Conservation (phyloP, 495 filamentous ascomycete genomes). For the Trichoderma parareesei region DNA sequence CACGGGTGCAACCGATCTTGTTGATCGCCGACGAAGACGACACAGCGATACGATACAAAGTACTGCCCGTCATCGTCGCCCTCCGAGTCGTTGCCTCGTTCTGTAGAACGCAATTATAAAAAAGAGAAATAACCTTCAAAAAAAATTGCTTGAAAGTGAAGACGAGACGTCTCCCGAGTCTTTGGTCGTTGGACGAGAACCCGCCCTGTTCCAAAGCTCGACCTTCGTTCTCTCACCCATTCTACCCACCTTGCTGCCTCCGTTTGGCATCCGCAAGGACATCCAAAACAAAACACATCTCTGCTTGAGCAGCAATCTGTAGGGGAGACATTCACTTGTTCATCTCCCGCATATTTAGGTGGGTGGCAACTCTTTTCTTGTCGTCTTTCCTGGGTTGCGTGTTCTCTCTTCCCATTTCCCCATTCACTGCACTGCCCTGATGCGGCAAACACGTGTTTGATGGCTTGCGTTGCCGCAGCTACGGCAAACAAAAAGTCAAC, state of each 20-base stretch:
- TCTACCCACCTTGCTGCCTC: conserved; percentile 22
- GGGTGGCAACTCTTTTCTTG: conserved; percentile 36
- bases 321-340: conserved; percentile 99
- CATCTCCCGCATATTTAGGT: conserved; percentile 75
- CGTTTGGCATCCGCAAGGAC: conserved; percentile 18
- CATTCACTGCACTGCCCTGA: conserved; percentile 5
- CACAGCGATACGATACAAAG: conserved; percentile 19
- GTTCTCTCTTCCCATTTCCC: conserved; percentile 6
- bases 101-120: conserved; percentile 8
- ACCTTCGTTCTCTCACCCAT: conserved; percentile 18
- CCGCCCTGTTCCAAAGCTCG: conserved; percentile 12
- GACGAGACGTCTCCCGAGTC: conserved; percentile 14
- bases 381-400: conserved; percentile 8
- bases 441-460: conserved; percentile 17
- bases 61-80: conserved; percentile 11
- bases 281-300: conserved; percentile 14
- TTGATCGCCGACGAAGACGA: conserved; percentile 21
- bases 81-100: conserved; percentile 11
- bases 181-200: conserved; percentile 15
- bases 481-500: conserved; percentile 13
- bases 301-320: conserved; percentile 34
- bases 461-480: conserved; percentile 4
- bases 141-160: conserved; percentile 12
- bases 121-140: conserved; percentile 2
- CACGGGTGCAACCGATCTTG: conserved; percentile 17